phyloP scores from a whole-genome alignment of 257 asterid species.

The Przewalskia tangutica region DNA sequence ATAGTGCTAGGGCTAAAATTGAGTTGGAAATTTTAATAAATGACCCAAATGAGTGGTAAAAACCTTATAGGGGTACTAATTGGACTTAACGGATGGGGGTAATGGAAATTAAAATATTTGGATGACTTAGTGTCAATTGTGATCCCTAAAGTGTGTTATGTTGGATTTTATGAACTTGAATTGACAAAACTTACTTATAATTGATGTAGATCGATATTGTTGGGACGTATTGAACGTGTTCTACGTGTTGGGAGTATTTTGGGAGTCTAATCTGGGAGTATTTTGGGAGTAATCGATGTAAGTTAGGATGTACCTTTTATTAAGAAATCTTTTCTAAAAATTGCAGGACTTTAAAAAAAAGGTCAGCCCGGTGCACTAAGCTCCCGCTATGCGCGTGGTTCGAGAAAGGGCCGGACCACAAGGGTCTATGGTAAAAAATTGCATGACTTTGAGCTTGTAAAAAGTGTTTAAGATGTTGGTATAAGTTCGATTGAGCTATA shows the following conservation, averaged over 20 bases:
- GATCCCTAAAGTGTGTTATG: neutral
- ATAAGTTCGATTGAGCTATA: neutral
- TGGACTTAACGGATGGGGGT: neutral
- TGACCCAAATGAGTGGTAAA: neutral
- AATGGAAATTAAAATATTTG: neutral
- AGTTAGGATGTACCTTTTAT: neutral
- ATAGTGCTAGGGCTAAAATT: neutral
- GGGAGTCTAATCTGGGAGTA: neutral
- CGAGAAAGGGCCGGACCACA: too few relatives aligned
- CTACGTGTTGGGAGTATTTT: neutral
- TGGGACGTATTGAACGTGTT: neutral
- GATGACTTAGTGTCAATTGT: neutral
- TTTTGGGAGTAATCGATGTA: neutral
- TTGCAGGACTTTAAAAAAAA: too few relatives aligned
- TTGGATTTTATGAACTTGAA: neutral
- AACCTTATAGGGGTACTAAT: neutral
- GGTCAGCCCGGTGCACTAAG: too few relatives aligned
- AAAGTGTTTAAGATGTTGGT: neutral
- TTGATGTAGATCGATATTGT: neutral
- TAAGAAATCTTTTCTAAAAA: neutral
- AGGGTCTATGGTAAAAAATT: neutral
- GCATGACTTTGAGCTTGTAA: neutral
- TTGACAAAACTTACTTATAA: neutral
- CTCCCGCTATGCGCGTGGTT: too few relatives aligned
- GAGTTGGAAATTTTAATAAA: neutral